A percentile compares a stretch with the other conserved stretches of the same genome.
phyloP scores from a whole-genome alignment of 176 grass and related monocot species.

The Coix lacrymajobi region DNA sequence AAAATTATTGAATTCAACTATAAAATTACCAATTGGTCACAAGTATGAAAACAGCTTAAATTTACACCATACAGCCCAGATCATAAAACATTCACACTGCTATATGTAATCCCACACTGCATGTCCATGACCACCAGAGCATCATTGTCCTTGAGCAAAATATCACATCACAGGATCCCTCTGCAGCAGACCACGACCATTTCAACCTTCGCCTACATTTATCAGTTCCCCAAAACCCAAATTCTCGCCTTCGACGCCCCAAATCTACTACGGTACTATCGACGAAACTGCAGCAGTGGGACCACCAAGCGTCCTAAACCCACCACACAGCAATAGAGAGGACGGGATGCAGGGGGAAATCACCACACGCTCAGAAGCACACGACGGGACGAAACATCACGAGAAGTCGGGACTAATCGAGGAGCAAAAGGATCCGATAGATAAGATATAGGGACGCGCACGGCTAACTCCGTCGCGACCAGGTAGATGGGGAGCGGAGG shows the following conservation, averaged over 20 bases:
- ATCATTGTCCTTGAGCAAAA: background rate
- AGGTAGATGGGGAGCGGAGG: background rate
- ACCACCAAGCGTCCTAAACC: background rate
- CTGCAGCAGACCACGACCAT: background rate
- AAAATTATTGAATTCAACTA: background rate
- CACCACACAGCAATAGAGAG: background rate
- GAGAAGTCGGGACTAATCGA: background rate
- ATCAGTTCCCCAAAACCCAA: background rate
- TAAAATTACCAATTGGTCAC: background rate
- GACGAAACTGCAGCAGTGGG: background rate
- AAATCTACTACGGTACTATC: constrained; percentile 18
- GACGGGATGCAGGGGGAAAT: background rate
- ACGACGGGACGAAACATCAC: background rate
- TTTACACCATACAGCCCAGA: constrained; percentile 2
- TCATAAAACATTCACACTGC: background rate
- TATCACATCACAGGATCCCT: background rate
- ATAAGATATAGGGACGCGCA: background rate
- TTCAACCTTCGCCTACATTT: background rate
- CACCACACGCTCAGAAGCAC: background rate
- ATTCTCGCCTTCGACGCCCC: constrained; percentile 6
- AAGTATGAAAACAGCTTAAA: background rate
- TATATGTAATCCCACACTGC: background rate
- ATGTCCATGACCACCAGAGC: background rate
- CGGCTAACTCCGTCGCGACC: background rate
- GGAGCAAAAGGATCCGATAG: background rate